Evolutionary conservation across 2,329 filamentous ascomycete genomes (phyloP).

Genomic region (Ophiostoma piceae): DNA sequence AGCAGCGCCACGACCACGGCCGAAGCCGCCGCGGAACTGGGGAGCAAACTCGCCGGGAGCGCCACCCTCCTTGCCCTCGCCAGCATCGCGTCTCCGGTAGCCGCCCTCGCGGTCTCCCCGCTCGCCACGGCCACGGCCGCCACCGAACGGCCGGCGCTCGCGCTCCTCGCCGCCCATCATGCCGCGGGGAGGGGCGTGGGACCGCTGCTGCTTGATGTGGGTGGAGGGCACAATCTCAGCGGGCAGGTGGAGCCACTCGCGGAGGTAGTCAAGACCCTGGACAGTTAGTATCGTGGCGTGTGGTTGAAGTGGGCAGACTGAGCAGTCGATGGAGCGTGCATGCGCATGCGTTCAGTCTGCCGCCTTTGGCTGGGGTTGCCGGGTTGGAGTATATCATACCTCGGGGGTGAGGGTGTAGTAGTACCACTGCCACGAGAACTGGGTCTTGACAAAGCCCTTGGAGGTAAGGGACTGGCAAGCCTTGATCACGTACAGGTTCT

Average conservation of each 20-base stretch:
- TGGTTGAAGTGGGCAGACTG: too few species aligned
- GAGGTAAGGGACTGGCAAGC: slow-evolving; percentile 97
- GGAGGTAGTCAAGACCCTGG: slow-evolving; percentile 99
- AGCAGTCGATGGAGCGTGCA: too few species aligned
- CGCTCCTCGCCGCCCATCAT: slow-evolving; percentile 87
- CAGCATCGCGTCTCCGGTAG: slow-evolving; percentile 86
- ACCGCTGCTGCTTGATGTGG: slow-evolving; percentile 99
- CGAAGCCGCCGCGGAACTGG: slow-evolving; percentile 86
- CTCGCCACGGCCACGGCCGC: slow-evolving; percentile 70
- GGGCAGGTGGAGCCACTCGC: slow-evolving; percentile 99
- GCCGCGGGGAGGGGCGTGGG: slow-evolving; percentile 93
- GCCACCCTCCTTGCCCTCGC: slow-evolving; percentile 84
- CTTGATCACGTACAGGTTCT: slow-evolving; percentile 99
- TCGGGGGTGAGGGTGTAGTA: slow-evolving; percentile 84
- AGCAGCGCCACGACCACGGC: slow-evolving; percentile 74
- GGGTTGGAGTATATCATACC: slow-evolving; percentile 23
- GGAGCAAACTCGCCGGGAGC: slow-evolving; percentile 88
- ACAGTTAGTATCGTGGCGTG: slow-evolving; percentile 1
- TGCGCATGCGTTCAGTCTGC: neutral
- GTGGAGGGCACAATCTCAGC: slow-evolving; percentile 99
- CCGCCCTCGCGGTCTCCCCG: slow-evolving; percentile 82
- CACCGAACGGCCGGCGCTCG: slow-evolving; percentile 76
- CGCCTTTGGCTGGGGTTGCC: slow-evolving; percentile 4
- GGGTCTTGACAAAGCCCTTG: slow-evolving; percentile 96
- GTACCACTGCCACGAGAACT: slow-evolving; percentile 99